phyloP scores from a whole-genome alignment of 768 basidiomycete genomes.

The Suillus tomentosus region DNA sequence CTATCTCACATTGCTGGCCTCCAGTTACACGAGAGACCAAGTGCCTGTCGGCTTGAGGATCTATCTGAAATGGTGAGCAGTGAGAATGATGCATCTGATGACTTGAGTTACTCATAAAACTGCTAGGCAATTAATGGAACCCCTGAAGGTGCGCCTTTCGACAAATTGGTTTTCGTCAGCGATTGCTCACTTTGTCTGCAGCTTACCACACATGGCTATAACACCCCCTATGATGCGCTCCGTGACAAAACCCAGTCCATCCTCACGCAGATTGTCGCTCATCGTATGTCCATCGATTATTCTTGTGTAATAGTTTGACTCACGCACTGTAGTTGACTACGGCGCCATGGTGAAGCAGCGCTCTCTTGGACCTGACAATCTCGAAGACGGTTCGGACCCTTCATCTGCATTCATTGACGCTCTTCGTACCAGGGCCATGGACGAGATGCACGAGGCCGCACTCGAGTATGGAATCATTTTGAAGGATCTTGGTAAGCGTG shows the following conservation, averaged over 20 bases:
- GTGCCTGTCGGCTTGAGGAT: constrained; percentile 84
- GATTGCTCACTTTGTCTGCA: constrained; percentile 45
- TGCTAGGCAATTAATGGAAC: constrained; percentile 50
- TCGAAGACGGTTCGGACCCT: constrained; percentile 69
- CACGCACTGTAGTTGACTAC: constrained; percentile 45
- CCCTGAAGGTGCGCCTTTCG: constrained; percentile 41
- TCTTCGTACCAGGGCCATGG: constrained; percentile 80
- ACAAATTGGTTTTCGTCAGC: constrained; percentile 26
- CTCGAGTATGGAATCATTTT: constrained; percentile 82
- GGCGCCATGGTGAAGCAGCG: constrained; percentile 76
- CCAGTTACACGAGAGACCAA: constrained; percentile 81
- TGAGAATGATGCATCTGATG: background rate
- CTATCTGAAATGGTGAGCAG: constrained; percentile 73
- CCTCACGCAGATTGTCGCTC: constrained; percentile 85
- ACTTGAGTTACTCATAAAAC: background rate
- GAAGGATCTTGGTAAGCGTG: constrained; percentile 67
- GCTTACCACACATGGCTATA: constrained; percentile 82
- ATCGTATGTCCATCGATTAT: constrained; percentile 54
- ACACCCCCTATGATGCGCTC: constrained; percentile 78
- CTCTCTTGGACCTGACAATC: constrained; percentile 71
- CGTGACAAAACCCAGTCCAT: constrained; percentile 86
- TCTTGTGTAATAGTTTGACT: background rate
- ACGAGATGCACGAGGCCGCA: constrained; percentile 80
- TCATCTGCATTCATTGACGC: constrained; percentile 83
- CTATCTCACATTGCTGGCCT: constrained; percentile 68